Base-by-base conservation (phyloP, 441 rosid species). In the Bocquillonia castaneifolia region DNA sequence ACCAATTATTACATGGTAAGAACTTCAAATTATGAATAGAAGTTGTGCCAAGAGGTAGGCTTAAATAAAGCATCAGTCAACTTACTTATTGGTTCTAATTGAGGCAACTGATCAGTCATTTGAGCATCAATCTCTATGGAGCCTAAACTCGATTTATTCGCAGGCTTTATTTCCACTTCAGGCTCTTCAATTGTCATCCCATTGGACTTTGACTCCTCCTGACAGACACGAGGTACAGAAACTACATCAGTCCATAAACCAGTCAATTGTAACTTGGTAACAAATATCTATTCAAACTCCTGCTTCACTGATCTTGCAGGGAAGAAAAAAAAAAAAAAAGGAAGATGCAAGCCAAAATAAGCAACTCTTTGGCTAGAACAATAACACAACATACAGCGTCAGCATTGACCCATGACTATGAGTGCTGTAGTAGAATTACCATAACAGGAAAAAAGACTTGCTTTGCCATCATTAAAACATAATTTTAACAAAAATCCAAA, bases 61-160 rank as follows among this genome's bases (percentile, higher is more conserved):
- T 13, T 51, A 3, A 36, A 28, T 47, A 26, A 62, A 51, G 63
- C 13, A 44, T 15, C 53, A 66, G 23, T 32, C 28, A 65, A 79
- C 92, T 82, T 83, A 88, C 97, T 66, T 34, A 87, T 84, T 64
- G 80, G 74, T 50, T 84, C 86, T 34, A 81, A 59, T 68, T 66
- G 80, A 37, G 97, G 96, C 77, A 88, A 73, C 62, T 83, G 83
- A 62, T 84, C 85, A 73, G 76, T 65, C 73, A 78, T 71, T 76
- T 74, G 79, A 45, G 81, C 73, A 36, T 82, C 85, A 9, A 72
- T 72, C 59, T 75, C 89, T 0, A 76, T 15, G 39, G 85, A 71
- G 72, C 82, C 68, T 50, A 68, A 74, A 76, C 57, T 72, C 26
- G 75, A 73, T 44, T 72, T 61, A 48, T 81, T 80, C 8, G 82